Evolutionary conservation across 2,329 filamentous ascomycete genomes (phyloP).

Genomic region (Fusarium sp.): DNA sequence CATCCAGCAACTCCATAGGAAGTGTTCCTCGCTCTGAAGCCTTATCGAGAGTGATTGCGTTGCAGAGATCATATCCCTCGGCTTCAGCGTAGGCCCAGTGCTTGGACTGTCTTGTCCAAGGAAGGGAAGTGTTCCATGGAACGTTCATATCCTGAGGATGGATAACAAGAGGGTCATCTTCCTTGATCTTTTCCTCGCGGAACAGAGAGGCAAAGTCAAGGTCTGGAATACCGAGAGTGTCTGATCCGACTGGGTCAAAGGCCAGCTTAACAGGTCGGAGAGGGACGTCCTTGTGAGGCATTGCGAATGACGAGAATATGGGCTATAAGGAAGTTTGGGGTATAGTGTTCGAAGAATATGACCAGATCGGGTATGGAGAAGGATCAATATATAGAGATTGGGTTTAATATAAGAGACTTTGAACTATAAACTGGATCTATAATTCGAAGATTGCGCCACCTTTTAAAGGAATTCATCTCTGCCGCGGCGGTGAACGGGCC

Average conservation of each 20-base stretch:
- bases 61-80: constrained; percentile 6
- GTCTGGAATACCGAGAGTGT: not conserved
- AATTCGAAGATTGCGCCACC: not conserved
- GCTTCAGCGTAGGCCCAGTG: constrained; percentile 8
- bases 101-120: constrained; percentile 24
- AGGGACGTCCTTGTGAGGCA: constrained; percentile 23
- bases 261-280: constrained; percentile 9
- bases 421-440: not conserved
- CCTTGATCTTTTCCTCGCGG: not conserved
- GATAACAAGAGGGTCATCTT: constrained; percentile 11
- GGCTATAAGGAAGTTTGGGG: not conserved
- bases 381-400: not conserved
- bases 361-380: not conserved
- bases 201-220: constrained; percentile 21
- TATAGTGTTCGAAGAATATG: not conserved
- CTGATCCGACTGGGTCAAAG: constrained; percentile 9
- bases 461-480: constrained; percentile 4
- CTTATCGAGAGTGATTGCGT: constrained; percentile 16
- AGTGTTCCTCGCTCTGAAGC: constrained; percentile 8
- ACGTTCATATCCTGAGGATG: constrained; percentile 3
- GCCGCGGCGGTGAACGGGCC: constrained; percentile 19
- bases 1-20: constrained; percentile 18
- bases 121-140: constrained; percentile 17
- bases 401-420: not conserved
- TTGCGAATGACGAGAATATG: not conserved